Base-by-base conservation (phyloP, 2,329 filamentous ascomycete species). In the Furcasterigmium sp. region DNA sequence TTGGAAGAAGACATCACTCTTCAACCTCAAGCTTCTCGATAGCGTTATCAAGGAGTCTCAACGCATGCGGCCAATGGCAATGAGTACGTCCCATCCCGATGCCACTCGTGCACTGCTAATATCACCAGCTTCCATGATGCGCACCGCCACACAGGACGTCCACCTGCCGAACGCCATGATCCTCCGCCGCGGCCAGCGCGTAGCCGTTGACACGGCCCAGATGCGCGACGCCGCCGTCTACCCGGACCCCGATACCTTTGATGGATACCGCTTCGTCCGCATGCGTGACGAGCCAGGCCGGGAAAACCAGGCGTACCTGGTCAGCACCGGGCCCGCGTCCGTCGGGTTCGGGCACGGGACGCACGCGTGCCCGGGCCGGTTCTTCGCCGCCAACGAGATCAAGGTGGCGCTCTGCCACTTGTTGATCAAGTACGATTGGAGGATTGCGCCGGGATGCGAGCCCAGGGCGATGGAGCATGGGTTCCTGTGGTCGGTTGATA, bases 341-440 rank as follows among this genome's bases (percentile, higher is more conserved):
- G 52, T 64, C 29, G 60, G 59, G 20, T 68, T 67, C 43, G 64
- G 65, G 2, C 59, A 63, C 2, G 64, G 64, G 6, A 56, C 56
- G 36, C 62, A 68, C 44, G 63, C 64, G 5, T 68, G 65, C 45
- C 67, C 66, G 0, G 68, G 68, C 1, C 58, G 67, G 1, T 72
- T 71, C 63, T 71, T 71, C 46, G 68, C 68, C 5, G 56, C 57
- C 36, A 64, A 68, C 50, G 65, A 71, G 57, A 66, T 71, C 56
- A 72, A 72, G 52, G 52, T 70, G 45, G 60, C 70, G 18, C 48
- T 72, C 8, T 60, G 62, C 1, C 54, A 65, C 42, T 53, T 67
- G 5, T 50, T 72, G 35, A 64, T 72, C 3, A 63, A 58, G 26
- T 69, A 69, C 47, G 67, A 72, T 41, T 51, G 50, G 44, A 49